A percentile compares a stretch with the other conserved stretches of the same genome.
Conservation (phyloP, 305 asterid species). For the Salvia sclarea region DNA sequence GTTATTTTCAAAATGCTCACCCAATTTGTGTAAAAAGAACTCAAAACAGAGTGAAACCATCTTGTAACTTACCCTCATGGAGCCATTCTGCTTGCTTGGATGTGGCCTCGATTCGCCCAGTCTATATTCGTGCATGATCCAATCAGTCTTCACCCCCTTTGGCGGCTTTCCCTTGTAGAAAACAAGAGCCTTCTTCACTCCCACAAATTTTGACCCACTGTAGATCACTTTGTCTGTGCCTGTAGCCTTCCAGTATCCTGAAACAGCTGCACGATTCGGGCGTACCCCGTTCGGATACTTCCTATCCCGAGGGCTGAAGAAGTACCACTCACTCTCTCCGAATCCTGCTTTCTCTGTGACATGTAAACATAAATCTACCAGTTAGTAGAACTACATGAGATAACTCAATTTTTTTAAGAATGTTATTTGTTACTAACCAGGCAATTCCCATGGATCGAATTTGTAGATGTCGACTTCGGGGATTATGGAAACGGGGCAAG, state of each 20-base stretch:
- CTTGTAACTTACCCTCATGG: conserved; percentile 67
- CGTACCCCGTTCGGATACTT: conserved; percentile 84
- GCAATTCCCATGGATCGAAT: conserved; percentile 94
- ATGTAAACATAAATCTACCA: too few relatives aligned
- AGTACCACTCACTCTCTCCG: conserved; percentile 84
- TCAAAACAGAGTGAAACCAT: neutral
- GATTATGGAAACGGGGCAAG: conserved; percentile 76
- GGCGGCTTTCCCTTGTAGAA: conserved; percentile 79
- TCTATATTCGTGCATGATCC: conserved; percentile 95
- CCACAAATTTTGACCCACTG: conserved; percentile 72
- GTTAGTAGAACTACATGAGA: too few relatives aligned
- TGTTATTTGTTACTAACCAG: conserved; percentile 53
- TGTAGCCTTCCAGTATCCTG: conserved; percentile 89
- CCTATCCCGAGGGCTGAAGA: conserved; percentile 75
- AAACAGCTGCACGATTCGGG: conserved; percentile 79
- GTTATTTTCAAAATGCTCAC: neutral
- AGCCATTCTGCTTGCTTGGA: conserved; percentile 58
- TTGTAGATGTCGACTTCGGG: conserved; percentile 87
- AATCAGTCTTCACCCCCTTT: conserved; percentile 68
- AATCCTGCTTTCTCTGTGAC: conserved; percentile 62
- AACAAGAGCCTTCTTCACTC: conserved; percentile 82
- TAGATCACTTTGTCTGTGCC: conserved; percentile 81
- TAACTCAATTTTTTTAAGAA: too few relatives aligned
- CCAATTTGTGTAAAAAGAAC: neutral
- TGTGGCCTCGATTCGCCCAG: conserved; percentile 51